Evolutionary conservation across 2,329 filamentous ascomycete genomes (phyloP), one percentile per base, ranked within the genome.

Genomic region (Plenodomus lindquistii): DNA sequence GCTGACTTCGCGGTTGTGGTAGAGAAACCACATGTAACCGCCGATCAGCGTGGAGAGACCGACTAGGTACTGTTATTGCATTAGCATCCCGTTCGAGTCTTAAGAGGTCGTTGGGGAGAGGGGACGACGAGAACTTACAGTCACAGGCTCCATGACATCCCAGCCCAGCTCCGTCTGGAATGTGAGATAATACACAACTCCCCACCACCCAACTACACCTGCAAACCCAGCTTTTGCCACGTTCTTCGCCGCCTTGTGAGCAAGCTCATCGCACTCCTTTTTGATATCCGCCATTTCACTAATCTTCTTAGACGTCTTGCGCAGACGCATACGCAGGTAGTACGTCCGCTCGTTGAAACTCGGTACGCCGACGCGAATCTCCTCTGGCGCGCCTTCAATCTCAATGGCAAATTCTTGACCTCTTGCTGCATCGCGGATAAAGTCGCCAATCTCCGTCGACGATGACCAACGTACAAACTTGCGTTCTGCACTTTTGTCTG

Each of bases 21-120:
- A 96, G 11, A 96, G 77, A 70, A 97, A 96, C 90, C 91, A 97
- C 44, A 96, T 78, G 65, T 97, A 97, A 58, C 91, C 92, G 7
- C 87, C 87, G 77, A 96, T 95, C 64, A 96, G 84, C 11, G 88
- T 91, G 0, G 86, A 84, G 55, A 97, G 78, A n/a, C 91, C 89
- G 2, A 89, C 91, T 15, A 96, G 83, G 66, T 96, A 96, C 27
- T 71, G 21, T 16, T 24, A 2, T 22, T 4, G 27, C 13, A 18
- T 52, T 22, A 59, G 50, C 11, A 31, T 8, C 11, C 11, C 11
- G n/a, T 31, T 13, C 11, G 11, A 13, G 11, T 31, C 27, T 13
- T 39, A 4, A 20, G 10, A 37, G 29, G 16, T 21, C 15, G 37
- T 34, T 11, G 16, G 41, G 40, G 45, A 38, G 2, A 34, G 20